Evolutionary conservation across 768 basidiomycete genomes (phyloP), one percentile per base, ranked within the genome.

Genomic region (Russula compacta): DNA sequence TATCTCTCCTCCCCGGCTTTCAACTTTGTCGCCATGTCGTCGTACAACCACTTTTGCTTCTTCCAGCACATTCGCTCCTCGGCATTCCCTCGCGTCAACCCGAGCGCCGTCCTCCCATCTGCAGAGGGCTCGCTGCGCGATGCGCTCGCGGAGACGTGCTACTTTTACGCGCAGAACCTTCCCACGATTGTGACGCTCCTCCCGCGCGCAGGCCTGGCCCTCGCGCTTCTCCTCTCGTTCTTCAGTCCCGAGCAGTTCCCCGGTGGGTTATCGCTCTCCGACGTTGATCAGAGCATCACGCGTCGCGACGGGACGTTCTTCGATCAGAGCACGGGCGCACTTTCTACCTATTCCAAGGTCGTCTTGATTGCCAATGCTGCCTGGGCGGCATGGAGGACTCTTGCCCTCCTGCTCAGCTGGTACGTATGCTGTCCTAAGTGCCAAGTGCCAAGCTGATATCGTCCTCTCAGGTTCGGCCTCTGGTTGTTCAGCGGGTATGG

Each of bases 31-130:
- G 82, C 83, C 40, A 82, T 95, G 76, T 80, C 84, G 2, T 93
- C 89, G 15, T 94, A 86, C 74, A 81, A 82, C 55, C 84, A 85
- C 73, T 94, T 92, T 72, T 86, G 85, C 72, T 93, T 93, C 77
- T 76, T 94, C 66, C 83, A 85, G 60, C 81, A 93, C 72, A 77
- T 94, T 65, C 87, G 92, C 44, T 76, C 77, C 63, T 81, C 85
- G 32, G 87, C 91, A 38, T 86, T 87, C 69, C 53, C 66, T 36
- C 74, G 76, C 38, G 78, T 83, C 65, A 74, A 74, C 47, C 81
- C 78, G 58, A 74, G 78, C 67, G 65, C 64, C 2, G 49, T 58
- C 43, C 57, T 66, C 32, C 65, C 53, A 4, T 65, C 60, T 2
- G 55, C 51, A 1, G 65, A 67, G 48, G 62, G 66, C 42, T 68